phyloP scores from a whole-genome alignment of 805 yeast genomes.

The Trichomonascus vanleenenianus region DNA sequence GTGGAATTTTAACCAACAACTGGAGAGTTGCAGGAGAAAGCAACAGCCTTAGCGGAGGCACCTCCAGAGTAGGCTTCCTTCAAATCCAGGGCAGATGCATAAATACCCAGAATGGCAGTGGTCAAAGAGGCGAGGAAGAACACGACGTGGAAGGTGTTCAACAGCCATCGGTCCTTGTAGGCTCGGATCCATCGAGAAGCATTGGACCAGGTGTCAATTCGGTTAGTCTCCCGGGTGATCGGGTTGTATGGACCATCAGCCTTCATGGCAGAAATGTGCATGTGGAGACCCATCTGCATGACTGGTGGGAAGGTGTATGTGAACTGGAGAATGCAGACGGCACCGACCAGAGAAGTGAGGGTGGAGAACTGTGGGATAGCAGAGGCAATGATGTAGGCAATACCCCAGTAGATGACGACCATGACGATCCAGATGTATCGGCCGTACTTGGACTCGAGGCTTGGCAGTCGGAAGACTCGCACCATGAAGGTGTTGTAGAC shows the following conservation, averaged over 20 bases:
- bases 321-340: constrained; percentile 39
- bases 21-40: constrained; percentile 17
- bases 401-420: constrained; percentile 37
- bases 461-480: constrained; percentile 28
- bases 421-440: constrained; percentile 31
- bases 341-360: constrained; percentile 34
- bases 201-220: constrained; percentile 27
- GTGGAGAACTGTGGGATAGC: constrained; percentile 39
- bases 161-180: constrained; percentile 16
- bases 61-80: constrained; percentile 13
- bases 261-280: constrained; percentile 25
- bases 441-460: constrained; percentile 30
- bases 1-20: not conserved
- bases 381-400: constrained; percentile 37
- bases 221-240: constrained; percentile 13
- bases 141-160: constrained; percentile 20
- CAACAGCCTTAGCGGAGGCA: constrained; percentile 8
- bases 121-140: constrained; percentile 28
- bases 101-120: constrained; percentile 26
- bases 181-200: constrained; percentile 33
- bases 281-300: constrained; percentile 17
- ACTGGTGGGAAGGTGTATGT: constrained; percentile 38
- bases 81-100: constrained; percentile 19
- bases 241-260: constrained; percentile 25
- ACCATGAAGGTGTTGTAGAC: constrained; percentile 35